Conservation (phyloP, 2,329 filamentous ascomycete species). For the Aspergillus viridinutans region DNA sequence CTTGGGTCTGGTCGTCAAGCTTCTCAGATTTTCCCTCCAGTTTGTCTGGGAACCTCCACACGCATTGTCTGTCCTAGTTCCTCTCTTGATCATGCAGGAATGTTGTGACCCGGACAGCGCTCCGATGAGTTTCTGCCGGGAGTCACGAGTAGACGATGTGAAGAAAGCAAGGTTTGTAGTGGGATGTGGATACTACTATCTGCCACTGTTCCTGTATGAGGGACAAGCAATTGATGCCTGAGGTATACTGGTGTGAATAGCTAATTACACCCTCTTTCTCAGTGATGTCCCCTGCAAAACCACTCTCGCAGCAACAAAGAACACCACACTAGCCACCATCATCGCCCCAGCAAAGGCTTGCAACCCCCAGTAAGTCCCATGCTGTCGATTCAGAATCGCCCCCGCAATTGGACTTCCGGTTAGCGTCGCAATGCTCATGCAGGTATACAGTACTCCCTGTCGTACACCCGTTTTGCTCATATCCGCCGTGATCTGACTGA, state of each 20-base stretch:
- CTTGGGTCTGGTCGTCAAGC: too few relatives aligned
- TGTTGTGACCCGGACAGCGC: too few relatives aligned
- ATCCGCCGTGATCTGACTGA: slow-evolving; percentile 63
- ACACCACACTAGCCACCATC: slow-evolving; percentile 39
- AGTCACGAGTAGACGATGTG: too few relatives aligned
- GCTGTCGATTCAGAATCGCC: slow-evolving; percentile 46
- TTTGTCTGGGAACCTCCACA: too few relatives aligned
- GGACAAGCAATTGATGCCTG: neutral
- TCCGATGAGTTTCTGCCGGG: too few relatives aligned
- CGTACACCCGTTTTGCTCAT: slow-evolving; percentile 64
- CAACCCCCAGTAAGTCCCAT: slow-evolving; percentile 55
- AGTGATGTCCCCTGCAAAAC: neutral
- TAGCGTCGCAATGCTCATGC: slow-evolving; percentile 59
- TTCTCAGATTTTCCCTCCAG: too few relatives aligned
- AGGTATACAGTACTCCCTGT: slow-evolving; percentile 59
- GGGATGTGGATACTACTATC: too few relatives aligned
- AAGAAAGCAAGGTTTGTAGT: too few relatives aligned
- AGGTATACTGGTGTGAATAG: neutral
- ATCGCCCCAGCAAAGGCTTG: slow-evolving; percentile 62
- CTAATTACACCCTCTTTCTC: neutral
- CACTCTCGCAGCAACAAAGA: slow-evolving; percentile 25
- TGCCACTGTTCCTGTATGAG: too few relatives aligned
- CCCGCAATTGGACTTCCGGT: slow-evolving; percentile 66
- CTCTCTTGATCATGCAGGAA: too few relatives aligned
- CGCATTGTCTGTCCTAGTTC: too few relatives aligned